Evolutionary conservation across 1,284 basidiomycete genomes (phyloP).

Genomic region (Cystobasidium pallidum): DNA sequence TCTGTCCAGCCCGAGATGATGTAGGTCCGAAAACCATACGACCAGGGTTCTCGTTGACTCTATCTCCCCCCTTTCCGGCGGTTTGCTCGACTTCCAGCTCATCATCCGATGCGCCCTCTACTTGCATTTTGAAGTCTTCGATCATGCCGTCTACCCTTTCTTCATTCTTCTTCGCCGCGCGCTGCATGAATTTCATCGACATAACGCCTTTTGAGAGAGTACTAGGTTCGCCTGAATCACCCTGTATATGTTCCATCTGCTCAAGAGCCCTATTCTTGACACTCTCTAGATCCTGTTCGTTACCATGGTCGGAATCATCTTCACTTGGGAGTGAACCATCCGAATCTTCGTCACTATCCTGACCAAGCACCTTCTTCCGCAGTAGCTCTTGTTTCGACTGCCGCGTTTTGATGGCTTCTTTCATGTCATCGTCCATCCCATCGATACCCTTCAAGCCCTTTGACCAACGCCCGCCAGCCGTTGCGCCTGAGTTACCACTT

Average conservation of each 20-base stretch:
- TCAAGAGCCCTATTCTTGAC: slow-evolving; percentile 50
- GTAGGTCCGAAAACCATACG: slow-evolving; percentile 60
- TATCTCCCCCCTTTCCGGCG: slow-evolving; percentile 28
- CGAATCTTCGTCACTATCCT: slow-evolving; percentile 32
- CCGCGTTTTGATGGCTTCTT: slow-evolving; percentile 64
- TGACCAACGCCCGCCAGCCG: slow-evolving; percentile 59
- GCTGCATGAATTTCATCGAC: slow-evolving; percentile 94
- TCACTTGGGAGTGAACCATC: slow-evolving; percentile 47
- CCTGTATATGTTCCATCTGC: slow-evolving; percentile 46
- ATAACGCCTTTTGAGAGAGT: slow-evolving; percentile 71
- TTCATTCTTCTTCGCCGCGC: slow-evolving; percentile 72
- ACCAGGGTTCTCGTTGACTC: slow-evolving; percentile 59
- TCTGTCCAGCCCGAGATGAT: slow-evolving; percentile 42
- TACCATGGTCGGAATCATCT: slow-evolving; percentile 44
- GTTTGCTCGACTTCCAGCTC: background rate
- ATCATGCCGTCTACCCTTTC: slow-evolving; percentile 53
- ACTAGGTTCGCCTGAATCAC: slow-evolving; percentile 28
- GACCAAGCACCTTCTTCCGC: slow-evolving; percentile 65
- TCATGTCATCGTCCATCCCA: slow-evolving; percentile 59
- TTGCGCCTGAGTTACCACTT: slow-evolving; percentile 46
- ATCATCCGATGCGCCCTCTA: slow-evolving; percentile 56
- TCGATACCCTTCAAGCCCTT: slow-evolving; percentile 65
- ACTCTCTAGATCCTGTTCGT: slow-evolving; percentile 47
- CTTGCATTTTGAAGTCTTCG: slow-evolving; percentile 45
- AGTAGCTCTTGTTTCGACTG: slow-evolving; percentile 72